Evolutionary conservation across 2,329 filamentous ascomycete species (phyloP).

Genomic region (Hypoxylon sp.): DNA sequence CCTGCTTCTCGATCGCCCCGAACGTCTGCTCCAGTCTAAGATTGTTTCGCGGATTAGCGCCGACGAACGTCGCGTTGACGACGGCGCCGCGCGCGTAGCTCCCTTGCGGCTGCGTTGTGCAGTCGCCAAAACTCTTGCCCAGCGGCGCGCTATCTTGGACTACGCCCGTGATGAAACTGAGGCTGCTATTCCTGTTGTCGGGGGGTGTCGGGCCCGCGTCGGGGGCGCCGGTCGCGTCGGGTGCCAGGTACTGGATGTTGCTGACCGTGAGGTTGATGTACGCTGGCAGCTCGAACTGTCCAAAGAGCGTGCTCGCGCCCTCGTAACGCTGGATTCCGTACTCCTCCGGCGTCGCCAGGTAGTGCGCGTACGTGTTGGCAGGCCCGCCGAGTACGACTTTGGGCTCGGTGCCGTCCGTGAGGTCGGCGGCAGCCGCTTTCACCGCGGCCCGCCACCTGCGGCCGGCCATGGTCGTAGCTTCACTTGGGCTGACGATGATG

Average conservation of each 20-base stretch:
- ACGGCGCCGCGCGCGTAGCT: constrained; percentile 70
- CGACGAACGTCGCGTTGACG: constrained; percentile 79
- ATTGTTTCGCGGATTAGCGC: constrained; percentile 91
- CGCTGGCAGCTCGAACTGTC: constrained; percentile 82
- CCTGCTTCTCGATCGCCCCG: constrained; percentile 76
- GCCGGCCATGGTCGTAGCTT: constrained; percentile 92
- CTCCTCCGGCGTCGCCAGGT: constrained; percentile 82
- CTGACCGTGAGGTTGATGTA: constrained; percentile 88
- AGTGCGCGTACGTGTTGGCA: constrained; percentile 89
- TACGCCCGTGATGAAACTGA: constrained; percentile 84
- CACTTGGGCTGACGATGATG: constrained; percentile 86
- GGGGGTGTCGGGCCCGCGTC: constrained; percentile 74
- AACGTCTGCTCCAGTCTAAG: constrained; percentile 82
- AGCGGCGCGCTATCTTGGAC: constrained; percentile 76
- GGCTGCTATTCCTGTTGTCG: constrained; percentile 79
- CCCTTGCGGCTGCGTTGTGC: constrained; percentile 65
- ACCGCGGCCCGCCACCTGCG: constrained; percentile 85
- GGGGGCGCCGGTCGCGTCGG: constrained; percentile 57
- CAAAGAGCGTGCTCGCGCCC: constrained; percentile 92
- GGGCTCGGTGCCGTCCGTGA: constrained; percentile 61
- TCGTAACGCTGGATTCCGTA: constrained; percentile 91
- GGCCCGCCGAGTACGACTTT: constrained; percentile 86
- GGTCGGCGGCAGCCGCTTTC: constrained; percentile 58
- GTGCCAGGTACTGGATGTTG: constrained; percentile 74
- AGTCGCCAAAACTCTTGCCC: constrained; percentile 77